Conservation (phyloP, 1,139 yeast species). For the Spencermartinsiella ligniputridi region DNA sequence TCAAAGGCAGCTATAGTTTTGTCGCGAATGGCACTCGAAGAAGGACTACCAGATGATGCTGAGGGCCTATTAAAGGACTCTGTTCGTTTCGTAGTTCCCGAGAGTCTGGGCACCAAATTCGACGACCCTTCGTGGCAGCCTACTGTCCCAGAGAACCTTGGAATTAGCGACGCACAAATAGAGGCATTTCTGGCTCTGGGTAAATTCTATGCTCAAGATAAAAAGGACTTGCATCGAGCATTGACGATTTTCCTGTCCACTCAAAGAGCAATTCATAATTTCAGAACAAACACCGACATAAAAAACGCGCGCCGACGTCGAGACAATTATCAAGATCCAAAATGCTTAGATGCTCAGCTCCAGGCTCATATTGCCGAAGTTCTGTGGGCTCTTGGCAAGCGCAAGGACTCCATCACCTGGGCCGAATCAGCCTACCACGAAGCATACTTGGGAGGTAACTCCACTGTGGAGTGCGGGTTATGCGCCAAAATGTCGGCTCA, state of each 20-base stretch:
- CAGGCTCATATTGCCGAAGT: conserved; percentile 61
- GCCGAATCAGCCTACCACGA: conserved; percentile 49
- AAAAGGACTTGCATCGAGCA: conserved; percentile 25
- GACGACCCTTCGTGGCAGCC: conserved; percentile 4
- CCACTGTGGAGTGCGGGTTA: conserved; percentile 38
- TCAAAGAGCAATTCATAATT: conserved; percentile 25
- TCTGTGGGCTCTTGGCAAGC: conserved; percentile 55
- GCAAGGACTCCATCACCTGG: conserved; percentile 57
- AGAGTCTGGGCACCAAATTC: conserved; percentile 6
- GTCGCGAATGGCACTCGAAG: conserved; percentile 22
- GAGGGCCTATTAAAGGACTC: conserved; percentile 41
- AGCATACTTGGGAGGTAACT: conserved; percentile 32
- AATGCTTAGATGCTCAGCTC: neutral
- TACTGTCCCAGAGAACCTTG: conserved; percentile 7
- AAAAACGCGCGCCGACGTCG: neutral
- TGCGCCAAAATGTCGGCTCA: conserved; percentile 38
- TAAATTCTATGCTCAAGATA: conserved; percentile 26
- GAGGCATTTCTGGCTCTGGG: conserved; percentile 30
- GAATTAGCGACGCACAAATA: conserved; percentile 14
- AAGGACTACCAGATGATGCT: conserved; percentile 28
- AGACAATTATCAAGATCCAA: neutral
- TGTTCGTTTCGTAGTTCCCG: conserved; percentile 35
- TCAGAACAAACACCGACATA: neutral
- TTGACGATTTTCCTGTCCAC: conserved; percentile 32
- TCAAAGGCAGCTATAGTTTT: conserved; percentile 29